A percentile compares a stretch with the other conserved stretches of the same genome.
These are phyloP conservation scores for Solanum lignicaule DNA, from an alignment of 257 asterid genomes.

Conservation along the genomic window DNA sequence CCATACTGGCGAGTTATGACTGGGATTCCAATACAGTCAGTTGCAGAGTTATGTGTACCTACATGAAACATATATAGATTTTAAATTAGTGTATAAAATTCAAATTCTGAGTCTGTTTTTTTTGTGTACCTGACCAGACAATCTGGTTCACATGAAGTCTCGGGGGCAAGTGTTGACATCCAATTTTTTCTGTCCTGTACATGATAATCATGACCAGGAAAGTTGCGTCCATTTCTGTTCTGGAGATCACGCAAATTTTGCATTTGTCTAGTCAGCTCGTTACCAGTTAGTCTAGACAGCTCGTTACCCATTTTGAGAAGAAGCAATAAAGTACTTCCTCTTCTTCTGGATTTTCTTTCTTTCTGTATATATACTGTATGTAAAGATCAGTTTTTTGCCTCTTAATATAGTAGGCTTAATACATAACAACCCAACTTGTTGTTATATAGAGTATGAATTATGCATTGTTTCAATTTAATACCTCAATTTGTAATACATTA, in stretches of 20 bases:
- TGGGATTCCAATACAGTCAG: slow-evolving; percentile 63
- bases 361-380: background rate
- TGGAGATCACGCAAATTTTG: slow-evolving; percentile 35
- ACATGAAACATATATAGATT: background rate
- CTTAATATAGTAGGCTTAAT: background rate
- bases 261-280: slow-evolving; percentile 39
- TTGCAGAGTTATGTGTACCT: slow-evolving; percentile 93
- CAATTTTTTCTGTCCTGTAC: slow-evolving; percentile 63
- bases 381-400: background rate
- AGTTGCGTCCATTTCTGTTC: slow-evolving; percentile 30
- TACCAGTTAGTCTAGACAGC: slow-evolving; percentile 37
- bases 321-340: background rate
- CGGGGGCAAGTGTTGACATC: slow-evolving; percentile 58
- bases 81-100: background rate
- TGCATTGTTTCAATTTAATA: background rate
- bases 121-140: slow-evolving; percentile 70
- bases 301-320: slow-evolving; percentile 40
- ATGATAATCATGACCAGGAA: slow-evolving; percentile 60
- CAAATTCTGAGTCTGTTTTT: slow-evolving; percentile 8
- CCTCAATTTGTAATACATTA: too few species aligned
- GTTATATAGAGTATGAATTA: too few species aligned
- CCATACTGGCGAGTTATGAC: slow-evolving; percentile 61
- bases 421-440: too few species aligned
- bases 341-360: background rate
- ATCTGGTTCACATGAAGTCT: slow-evolving; percentile 44